phyloP scores from a whole-genome alignment of 441 rosid genomes.

The Erodium texanum region DNA sequence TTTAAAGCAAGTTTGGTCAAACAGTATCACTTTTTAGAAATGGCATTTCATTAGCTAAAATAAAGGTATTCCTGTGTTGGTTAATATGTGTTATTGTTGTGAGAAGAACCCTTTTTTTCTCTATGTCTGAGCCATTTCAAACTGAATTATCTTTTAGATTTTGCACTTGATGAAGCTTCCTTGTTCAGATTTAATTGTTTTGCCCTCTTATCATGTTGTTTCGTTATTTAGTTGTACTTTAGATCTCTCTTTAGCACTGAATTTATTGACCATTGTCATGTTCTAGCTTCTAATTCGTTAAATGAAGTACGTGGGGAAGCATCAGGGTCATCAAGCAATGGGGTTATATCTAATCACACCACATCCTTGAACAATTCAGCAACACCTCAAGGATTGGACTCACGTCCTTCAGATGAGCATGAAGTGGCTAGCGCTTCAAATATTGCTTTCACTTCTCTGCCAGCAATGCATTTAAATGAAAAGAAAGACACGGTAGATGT shows the following conservation, averaged over 20 bases:
- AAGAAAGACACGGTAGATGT: conserved; percentile 17
- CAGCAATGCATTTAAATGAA: conserved; percentile 39
- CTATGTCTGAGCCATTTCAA: background rate
- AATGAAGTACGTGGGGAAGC: conserved; percentile 37
- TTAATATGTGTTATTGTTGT: background rate
- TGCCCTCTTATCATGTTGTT: background rate
- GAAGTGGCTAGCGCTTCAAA: conserved; percentile 28
- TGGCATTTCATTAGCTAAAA: no score
- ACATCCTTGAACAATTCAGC: conserved; percentile 20
- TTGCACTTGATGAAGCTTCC: background rate
- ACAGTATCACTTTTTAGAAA: background rate
- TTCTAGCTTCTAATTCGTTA: conserved; percentile 25
- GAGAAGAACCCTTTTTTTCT: background rate
- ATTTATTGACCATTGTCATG: background rate
- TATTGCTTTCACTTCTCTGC: conserved; percentile 54
- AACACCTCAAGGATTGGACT: conserved; percentile 27
- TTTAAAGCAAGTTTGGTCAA: background rate
- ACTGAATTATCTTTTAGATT: background rate
- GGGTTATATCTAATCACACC: conserved; percentile 24
- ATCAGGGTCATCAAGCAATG: conserved; percentile 23
- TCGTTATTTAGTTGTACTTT: background rate
- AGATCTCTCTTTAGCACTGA: background rate
- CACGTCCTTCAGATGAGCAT: conserved; percentile 17
- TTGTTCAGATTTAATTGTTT: background rate
- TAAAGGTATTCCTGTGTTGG: no score